Percentiles rank a stretch among this genome's conserved stretches.
Evolutionary conservation across 176 grass and related monocot genomes (phyloP).

Genomic region (bread wheat (Triticum aestivum)): IWGSC_CS_RefSeq_v2.1 NC_057796.1:406202445-406202944

Average conservation of each 20-base stretch:
- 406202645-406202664: slow-evolving; percentile 20
- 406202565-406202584: background rate
- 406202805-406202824: slow-evolving; percentile 13
- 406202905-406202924: slow-evolving; percentile 24
- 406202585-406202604: background rate
- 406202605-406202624: slow-evolving; percentile 12
- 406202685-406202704: slow-evolving; percentile 18
- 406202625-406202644: background rate
- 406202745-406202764: background rate
- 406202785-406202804: background rate
- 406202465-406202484: slow-evolving; percentile 13
- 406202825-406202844: background rate
- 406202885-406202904: slow-evolving; percentile 13
- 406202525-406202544: slow-evolving; percentile 12
- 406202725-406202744: slow-evolving; percentile 20
- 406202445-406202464: background rate
- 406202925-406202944: slow-evolving; percentile 21
- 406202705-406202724: slow-evolving; percentile 11
- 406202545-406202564: slow-evolving; percentile 19
- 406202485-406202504: background rate
- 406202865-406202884: slow-evolving; percentile 15
- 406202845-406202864: slow-evolving; percentile 6
- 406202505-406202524: background rate
- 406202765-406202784: slow-evolving; percentile 11
- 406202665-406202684: slow-evolving; percentile 21